Conservation (phyloP, 345 rosid species). For the Conringia planisiliqua region DNA sequence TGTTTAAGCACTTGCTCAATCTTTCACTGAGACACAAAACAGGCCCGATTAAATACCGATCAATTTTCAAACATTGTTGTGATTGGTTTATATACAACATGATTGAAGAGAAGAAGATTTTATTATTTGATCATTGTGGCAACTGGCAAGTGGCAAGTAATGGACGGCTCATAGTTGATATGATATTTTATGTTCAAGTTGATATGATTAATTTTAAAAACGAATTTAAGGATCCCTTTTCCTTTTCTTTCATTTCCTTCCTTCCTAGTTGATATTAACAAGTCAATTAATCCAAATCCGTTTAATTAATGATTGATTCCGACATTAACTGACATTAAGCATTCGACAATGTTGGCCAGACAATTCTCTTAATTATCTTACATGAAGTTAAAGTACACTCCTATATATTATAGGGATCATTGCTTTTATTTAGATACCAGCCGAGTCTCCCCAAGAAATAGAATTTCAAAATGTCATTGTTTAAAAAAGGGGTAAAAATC, state of each 20-base stretch:
- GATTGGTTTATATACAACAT: neutral
- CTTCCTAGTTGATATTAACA: conserved; percentile 8
- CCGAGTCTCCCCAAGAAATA: neutral
- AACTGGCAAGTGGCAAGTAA: conserved; percentile 15
- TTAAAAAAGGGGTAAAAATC: neutral
- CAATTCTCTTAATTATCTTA: neutral
- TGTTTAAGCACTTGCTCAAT: neutral
- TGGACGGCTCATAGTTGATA: conserved; percentile 21
- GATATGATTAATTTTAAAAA: neutral
- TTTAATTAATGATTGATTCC: conserved; percentile 11
- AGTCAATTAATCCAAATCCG: conserved; percentile 12
- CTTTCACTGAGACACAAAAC: neutral
- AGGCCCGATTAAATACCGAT: neutral
- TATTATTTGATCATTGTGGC: conserved; percentile 15
- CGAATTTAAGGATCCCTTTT: neutral
- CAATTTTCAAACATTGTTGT: neutral
- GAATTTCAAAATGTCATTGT: neutral
- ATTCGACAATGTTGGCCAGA: conserved; percentile 19
- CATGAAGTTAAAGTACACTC: neutral
- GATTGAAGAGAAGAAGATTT: conserved; percentile 5
- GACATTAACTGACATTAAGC: conserved; percentile 26
- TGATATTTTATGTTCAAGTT: conserved; percentile 21
- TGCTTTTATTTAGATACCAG: neutral
- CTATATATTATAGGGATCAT: neutral
- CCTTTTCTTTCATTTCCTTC: neutral